These are phyloP conservation scores for Auxenochlorella protothecoides DNA, from an alignment of 139 green algal species.

Conservation along the genomic window DNA sequence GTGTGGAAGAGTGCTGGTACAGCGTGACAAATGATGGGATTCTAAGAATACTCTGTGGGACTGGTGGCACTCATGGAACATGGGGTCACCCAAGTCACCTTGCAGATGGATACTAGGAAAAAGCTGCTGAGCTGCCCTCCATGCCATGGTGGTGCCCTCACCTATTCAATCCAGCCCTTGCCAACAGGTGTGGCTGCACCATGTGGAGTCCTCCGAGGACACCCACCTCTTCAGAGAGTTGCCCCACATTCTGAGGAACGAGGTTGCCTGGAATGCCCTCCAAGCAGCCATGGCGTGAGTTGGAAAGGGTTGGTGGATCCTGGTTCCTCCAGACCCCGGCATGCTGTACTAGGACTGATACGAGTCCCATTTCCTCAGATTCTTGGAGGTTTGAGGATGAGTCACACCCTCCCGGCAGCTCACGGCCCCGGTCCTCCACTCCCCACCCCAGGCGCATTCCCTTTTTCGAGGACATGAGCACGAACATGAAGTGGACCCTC, in stretches of 20 bases:
- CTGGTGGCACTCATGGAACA: too few relatives aligned
- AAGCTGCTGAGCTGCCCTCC: background rate
- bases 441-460: too few relatives aligned
- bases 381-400: background rate
- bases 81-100: too few relatives aligned
- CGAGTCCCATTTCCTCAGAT: background rate
- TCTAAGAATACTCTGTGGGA: too few relatives aligned
- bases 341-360: too few relatives aligned
- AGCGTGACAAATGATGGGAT: too few relatives aligned
- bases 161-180: too few relatives aligned
- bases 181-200: constrained; percentile 27
- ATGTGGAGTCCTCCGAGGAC: constrained; percentile 18
- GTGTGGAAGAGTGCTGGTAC: background rate
- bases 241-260: constrained; percentile 11
- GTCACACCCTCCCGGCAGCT: background rate
- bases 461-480: too few relatives aligned
- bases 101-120: too few relatives aligned
- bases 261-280: constrained; percentile 21
- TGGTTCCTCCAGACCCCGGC: background rate
- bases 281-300: background rate
- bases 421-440: background rate
- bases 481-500: too few relatives aligned
- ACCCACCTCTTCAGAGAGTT: constrained; percentile 22
- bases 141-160: background rate
- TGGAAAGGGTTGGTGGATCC: background rate